Percentiles rank a stretch among this genome's conserved stretches.
phyloP scores from a whole-genome alignment of 2,329 filamentous ascomycete species.

The Rhynchosporium secalis region DNA sequence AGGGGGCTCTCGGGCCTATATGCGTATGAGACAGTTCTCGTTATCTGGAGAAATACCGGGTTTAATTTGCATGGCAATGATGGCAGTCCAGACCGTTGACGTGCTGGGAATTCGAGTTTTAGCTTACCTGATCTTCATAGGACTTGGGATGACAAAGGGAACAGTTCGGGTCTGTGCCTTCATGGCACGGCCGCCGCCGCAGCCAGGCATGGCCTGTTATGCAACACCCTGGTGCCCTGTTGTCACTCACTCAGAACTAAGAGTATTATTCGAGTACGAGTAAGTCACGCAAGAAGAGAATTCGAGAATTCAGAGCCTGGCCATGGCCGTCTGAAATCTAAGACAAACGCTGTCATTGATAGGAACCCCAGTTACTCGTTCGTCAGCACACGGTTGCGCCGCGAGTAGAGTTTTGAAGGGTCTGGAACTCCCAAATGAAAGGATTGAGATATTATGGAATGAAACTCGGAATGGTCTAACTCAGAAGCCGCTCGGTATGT shows the following conservation, averaged over 20 bases:
- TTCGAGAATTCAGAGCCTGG: background rate
- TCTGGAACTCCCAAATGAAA: background rate
- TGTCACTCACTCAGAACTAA: background rate
- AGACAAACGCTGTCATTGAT: conserved; percentile 27
- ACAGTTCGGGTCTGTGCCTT: conserved; percentile 1
- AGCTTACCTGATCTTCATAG: background rate
- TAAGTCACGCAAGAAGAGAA: conserved; percentile 3
- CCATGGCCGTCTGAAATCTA: conserved; percentile 2
- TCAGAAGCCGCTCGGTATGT: background rate
- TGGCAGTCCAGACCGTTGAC: background rate
- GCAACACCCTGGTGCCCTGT: conserved; percentile 7
- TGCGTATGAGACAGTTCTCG: conserved; percentile 14
- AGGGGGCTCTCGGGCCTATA: conserved; percentile 19
- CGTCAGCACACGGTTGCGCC: background rate
- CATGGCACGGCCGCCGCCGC: background rate
- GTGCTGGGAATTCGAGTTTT: conserved; percentile 15
- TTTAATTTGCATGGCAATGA: conserved; percentile 12
- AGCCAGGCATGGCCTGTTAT: background rate
- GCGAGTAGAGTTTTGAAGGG: background rate
- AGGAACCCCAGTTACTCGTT: background rate
- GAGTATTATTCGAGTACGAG: no score
- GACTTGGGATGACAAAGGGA: conserved; percentile 8
- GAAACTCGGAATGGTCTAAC: background rate
- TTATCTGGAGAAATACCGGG: conserved; percentile 23
- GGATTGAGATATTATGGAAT: background rate